Conservation (phyloP, 2,329 filamentous ascomycete species). For the Zymoseptoria pseudotritici region DNA sequence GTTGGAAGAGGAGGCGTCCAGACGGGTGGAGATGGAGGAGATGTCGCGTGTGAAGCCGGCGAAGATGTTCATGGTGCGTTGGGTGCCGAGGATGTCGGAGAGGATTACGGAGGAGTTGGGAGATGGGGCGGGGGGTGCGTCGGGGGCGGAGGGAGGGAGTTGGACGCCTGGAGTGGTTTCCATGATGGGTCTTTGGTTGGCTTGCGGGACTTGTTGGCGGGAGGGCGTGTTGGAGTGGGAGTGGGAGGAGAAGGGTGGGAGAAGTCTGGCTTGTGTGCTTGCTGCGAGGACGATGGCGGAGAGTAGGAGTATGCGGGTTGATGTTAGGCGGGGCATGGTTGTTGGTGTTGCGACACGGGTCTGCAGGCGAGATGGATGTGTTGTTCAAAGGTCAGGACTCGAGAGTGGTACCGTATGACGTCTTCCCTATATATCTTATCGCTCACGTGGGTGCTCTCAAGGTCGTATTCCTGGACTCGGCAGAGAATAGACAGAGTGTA, state of each 20-base stretch:
- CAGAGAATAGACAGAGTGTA: not conserved
- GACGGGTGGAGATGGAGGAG: conserved; percentile 57
- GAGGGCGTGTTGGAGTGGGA: conserved; percentile 14
- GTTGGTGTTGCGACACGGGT: not conserved
- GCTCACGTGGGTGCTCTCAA: not conserved
- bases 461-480: not conserved
- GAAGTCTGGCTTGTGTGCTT: conserved; percentile 3
- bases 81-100: conserved; percentile 74
- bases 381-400: not conserved
- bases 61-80: conserved; percentile 76
- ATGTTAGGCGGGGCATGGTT: not conserved
- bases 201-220: conserved; percentile 4
- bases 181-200: conserved; percentile 16
- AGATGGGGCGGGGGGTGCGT: conserved; percentile 3
- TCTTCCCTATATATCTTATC: not conserved
- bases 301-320: not conserved
- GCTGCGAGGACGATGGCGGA: conserved; percentile 1
- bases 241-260: conserved; percentile 10
- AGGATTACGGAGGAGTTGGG: conserved; percentile 52
- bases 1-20: conserved; percentile 60
- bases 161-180: conserved; percentile 19
- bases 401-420: not conserved
- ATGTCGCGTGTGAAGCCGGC: conserved; percentile 72
- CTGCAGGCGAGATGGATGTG: not conserved
- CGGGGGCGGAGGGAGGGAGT: conserved; percentile 10